Evolutionary conservation across 441 rosid genomes (phyloP).

Genomic region (Gossypium davidsonii): DNA sequence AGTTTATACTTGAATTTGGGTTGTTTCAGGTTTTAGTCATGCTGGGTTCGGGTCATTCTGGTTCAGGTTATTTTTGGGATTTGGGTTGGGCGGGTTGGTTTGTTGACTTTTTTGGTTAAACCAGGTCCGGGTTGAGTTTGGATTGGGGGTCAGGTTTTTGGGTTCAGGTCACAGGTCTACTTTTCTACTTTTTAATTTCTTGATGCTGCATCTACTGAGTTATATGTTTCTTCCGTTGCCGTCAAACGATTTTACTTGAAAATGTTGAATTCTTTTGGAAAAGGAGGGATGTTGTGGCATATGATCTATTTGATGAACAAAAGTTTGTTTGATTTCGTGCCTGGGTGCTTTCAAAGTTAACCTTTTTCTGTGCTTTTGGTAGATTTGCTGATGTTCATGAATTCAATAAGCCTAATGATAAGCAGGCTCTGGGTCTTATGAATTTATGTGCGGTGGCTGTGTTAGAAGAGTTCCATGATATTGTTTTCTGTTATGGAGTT

Average conservation of each 20-base stretch:
- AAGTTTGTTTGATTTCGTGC: not conserved
- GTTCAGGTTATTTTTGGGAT: too few relatives aligned
- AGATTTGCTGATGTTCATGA: slow-evolving; percentile 87
- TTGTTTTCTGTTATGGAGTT: slow-evolving; percentile 71
- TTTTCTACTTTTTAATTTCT: not conserved
- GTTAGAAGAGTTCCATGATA: slow-evolving; percentile 58
- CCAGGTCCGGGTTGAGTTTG: too few relatives aligned
- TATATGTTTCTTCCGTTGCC: slow-evolving; percentile 2
- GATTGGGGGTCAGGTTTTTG: too few relatives aligned
- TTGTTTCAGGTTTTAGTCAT: too few relatives aligned
- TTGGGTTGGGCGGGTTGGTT: too few relatives aligned
- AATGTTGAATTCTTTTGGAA: slow-evolving; percentile 2
- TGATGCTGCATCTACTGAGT: not conserved
- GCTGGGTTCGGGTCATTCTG: too few relatives aligned
- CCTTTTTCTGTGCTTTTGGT: slow-evolving; percentile 27
- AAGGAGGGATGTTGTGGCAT: not conserved
- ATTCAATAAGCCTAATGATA: slow-evolving; percentile 87
- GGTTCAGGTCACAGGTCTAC: too few relatives aligned
- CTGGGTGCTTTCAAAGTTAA: slow-evolving; percentile 23
- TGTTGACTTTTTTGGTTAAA: too few relatives aligned
- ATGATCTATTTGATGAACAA: not conserved
- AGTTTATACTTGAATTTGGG: too few relatives aligned
- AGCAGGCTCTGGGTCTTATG: slow-evolving; percentile 87
- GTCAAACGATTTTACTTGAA: not conserved
- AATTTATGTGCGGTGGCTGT: slow-evolving; percentile 80